These are phyloP conservation scores for Jaltomata sinuosa DNA, from an alignment of 257 asterid species.

Conservation along the genomic window DNA sequence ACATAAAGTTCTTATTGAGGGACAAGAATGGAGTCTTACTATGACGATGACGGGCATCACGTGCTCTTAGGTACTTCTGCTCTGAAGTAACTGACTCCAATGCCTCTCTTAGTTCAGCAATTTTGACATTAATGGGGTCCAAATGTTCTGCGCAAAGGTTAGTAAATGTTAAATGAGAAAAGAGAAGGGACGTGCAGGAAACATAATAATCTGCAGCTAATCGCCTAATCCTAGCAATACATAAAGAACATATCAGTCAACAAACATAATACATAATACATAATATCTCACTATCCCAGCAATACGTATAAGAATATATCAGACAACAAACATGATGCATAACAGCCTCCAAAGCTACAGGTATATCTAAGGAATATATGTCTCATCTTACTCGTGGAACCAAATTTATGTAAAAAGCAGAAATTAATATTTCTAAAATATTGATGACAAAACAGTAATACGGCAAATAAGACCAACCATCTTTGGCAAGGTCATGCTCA, in stretches of 20 bases:
- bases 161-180: neutral
- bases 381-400: neutral
- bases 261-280: neutral
- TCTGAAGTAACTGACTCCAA: constrained; percentile 66
- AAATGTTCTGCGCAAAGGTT: constrained; percentile 43
- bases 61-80: constrained; percentile 73
- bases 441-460: neutral
- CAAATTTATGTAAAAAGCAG: neutral
- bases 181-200: neutral
- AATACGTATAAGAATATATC: neutral
- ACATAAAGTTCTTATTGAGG: neutral
- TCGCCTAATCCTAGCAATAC: neutral
- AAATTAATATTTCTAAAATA: neutral
- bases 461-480: constrained; percentile 44
- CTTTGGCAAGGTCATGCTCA: constrained; percentile 69
- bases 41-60: constrained; percentile 65
- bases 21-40: constrained; percentile 37
- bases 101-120: constrained; percentile 83
- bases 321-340: neutral
- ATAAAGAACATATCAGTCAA: neutral
- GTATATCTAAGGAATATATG: neutral
- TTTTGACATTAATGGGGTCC: constrained; percentile 81
- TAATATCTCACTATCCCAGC: neutral
- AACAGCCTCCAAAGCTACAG: neutral
- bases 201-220: neutral